These are phyloP conservation scores for Ganoderma resinaceum DNA, from an alignment of 1,284 basidiomycete species.

Conservation along the genomic window DNA sequence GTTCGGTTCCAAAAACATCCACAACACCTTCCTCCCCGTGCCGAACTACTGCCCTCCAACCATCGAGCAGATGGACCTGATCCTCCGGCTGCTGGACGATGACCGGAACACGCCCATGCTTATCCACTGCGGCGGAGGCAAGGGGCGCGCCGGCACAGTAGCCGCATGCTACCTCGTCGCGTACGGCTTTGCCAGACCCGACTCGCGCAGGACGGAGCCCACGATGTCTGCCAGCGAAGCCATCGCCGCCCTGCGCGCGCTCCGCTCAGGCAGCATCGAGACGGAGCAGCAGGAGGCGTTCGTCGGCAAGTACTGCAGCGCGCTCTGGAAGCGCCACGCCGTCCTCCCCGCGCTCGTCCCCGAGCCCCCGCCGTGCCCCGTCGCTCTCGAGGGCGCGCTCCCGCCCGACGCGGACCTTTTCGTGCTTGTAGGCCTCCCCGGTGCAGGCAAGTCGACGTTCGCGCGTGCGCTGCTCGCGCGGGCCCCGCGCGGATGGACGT, in stretches of 20 bases:
- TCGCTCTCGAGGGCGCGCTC: constrained; percentile 52
- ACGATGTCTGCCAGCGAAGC: constrained; percentile 56
- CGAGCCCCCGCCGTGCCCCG: constrained; percentile 55
- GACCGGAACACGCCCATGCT: constrained; percentile 55
- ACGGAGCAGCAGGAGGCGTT: constrained; percentile 62
- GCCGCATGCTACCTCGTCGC: constrained; percentile 66
- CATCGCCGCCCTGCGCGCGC: constrained; percentile 50
- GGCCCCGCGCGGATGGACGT: constrained; percentile 48
- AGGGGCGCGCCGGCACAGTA: constrained; percentile 67
- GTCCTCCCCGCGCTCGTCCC: constrained; percentile 54
- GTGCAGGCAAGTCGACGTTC: constrained; percentile 67
- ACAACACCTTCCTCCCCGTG: constrained; percentile 64
- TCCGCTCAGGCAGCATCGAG: constrained; percentile 64
- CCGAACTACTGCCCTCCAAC: constrained; percentile 61
- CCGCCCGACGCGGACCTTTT: constrained; percentile 48
- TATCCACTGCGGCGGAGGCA: constrained; percentile 69
- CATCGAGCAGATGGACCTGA: constrained; percentile 65
- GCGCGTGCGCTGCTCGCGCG: constrained; percentile 53
- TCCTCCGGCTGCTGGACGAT: constrained; percentile 54
- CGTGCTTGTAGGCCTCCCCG: constrained; percentile 64
- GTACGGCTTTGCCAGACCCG: constrained; percentile 55
- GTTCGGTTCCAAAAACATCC: constrained; percentile 52
- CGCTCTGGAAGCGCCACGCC: constrained; percentile 63
- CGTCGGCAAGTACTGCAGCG: constrained; percentile 61
- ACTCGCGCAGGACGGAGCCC: constrained; percentile 49